These are phyloP conservation scores for Clitopilus passeckerianus DNA, from an alignment of 768 basidiomycete species.

Conservation along the genomic window DNA sequence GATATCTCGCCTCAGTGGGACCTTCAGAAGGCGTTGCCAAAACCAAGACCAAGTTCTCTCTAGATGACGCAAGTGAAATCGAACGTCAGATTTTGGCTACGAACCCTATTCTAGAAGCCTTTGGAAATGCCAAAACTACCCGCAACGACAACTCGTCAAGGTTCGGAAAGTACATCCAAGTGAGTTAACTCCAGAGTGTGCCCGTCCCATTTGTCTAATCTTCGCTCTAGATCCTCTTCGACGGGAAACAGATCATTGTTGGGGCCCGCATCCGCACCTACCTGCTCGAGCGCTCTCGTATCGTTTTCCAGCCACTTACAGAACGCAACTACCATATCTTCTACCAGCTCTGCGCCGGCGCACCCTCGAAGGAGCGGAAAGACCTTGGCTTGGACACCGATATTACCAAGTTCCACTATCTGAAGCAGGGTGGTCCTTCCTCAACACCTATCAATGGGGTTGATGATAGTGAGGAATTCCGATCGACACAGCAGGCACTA, in stretches of 20 bases:
- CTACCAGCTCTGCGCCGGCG: constrained; percentile 97
- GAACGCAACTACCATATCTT: constrained; percentile 99
- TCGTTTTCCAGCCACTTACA: constrained; percentile 94
- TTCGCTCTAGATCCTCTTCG: constrained; percentile 80
- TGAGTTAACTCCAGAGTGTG: constrained; percentile 24
- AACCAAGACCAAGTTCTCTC: constrained; percentile 62
- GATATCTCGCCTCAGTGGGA: constrained; percentile 97
- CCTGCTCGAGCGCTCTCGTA: constrained; percentile 92
- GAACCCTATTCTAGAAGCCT: constrained; percentile 98
- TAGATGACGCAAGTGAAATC: constrained; percentile 90
- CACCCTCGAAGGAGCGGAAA: constrained; percentile 91
- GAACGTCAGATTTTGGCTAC: constrained; percentile 97
- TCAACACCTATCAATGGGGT: constrained; percentile 88
- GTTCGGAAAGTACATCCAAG: constrained; percentile 99
- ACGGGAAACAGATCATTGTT: constrained; percentile 93
- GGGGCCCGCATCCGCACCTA: constrained; percentile 99
- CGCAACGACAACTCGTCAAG: constrained; percentile 98
- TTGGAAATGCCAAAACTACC: constrained; percentile 99
- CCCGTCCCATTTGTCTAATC: constrained; percentile 2
- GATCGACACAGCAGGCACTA: constrained; percentile 88
- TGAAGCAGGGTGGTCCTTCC: constrained; percentile 88
- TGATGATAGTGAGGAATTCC: constrained; percentile 95
- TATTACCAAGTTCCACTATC: constrained; percentile 82
- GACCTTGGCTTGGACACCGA: constrained; percentile 88
- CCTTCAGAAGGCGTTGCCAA: constrained; percentile 63